Conservation (phyloP, 208 protist species). For the Wallacemonas rigidus region DNA sequence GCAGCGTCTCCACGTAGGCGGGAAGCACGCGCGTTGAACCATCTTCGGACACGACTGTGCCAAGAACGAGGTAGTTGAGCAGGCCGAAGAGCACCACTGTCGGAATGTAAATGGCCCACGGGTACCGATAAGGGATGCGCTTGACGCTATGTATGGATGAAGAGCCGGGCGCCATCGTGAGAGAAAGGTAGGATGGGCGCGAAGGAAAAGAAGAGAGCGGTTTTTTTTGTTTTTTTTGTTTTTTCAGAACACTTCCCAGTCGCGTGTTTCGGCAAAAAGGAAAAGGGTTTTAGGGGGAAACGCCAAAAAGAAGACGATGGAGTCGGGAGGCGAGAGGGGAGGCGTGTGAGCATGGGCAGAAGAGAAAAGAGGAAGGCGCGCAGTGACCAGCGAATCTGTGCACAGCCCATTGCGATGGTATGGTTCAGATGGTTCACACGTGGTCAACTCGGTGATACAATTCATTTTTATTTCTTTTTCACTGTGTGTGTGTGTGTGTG, state of each 20-base stretch:
- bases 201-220: not conserved
- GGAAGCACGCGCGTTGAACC: conserved; percentile 38
- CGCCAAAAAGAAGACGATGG: not conserved
- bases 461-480: too few relatives aligned
- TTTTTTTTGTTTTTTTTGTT: not conserved
- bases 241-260: not conserved
- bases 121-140: conserved; percentile 33
- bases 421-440: too few relatives aligned
- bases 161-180: not conserved
- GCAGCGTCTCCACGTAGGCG: conserved; percentile 19
- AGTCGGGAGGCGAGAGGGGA: too few relatives aligned
- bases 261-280: not conserved
- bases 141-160: not conserved
- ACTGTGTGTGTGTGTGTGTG: too few relatives aligned
- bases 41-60: conserved; percentile 28
- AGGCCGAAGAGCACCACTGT: conserved; percentile 43
- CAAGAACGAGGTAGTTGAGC: conserved; percentile 63
- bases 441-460: too few relatives aligned
- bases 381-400: too few relatives aligned
- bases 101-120: conserved; percentile 39
- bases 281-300: too few relatives aligned
- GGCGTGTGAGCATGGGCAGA: too few relatives aligned
- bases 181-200: not conserved
- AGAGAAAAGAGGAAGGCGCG: too few relatives aligned
- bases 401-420: too few relatives aligned